Evolutionary conservation across 257 asterid species (phyloP).

Genomic region (Dorcoceras hygrometricum): DNA sequence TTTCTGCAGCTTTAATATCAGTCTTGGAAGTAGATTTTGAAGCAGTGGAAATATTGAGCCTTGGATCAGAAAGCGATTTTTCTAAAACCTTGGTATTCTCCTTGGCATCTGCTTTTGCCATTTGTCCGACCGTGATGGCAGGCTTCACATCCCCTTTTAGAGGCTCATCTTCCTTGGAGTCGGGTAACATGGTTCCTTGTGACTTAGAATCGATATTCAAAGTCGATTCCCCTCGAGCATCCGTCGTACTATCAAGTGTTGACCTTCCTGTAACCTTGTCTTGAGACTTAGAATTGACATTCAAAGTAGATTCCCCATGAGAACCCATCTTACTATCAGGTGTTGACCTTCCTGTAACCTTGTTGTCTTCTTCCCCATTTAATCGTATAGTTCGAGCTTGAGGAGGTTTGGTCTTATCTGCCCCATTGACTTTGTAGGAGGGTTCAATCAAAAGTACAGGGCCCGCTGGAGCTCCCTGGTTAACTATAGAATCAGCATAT

Average conservation of each 20-base stretch:
- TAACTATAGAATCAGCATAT: conserved; percentile 57
- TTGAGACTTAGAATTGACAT: conserved; percentile 43
- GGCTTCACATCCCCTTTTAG: conserved; percentile 37
- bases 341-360: conserved; percentile 42
- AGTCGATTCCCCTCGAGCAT: conserved; percentile 42
- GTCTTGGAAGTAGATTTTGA: conserved; percentile 37
- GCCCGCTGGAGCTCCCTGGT: conserved; percentile 52
- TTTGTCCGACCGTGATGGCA: conserved; percentile 45
- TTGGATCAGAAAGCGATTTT: conserved; percentile 38
- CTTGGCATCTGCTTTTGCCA: conserved; percentile 34
- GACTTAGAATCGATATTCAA: conserved; percentile 42
- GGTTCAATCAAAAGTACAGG: conserved; percentile 73
- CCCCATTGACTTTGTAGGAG: conserved; percentile 71
- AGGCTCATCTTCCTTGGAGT: conserved; percentile 38
- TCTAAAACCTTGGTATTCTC: conserved; percentile 37
- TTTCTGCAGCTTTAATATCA: conserved; percentile 39
- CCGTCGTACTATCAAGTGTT: conserved; percentile 43
- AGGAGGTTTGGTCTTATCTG: conserved; percentile 55
- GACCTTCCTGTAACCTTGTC: conserved; percentile 49
- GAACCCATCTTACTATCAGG: conserved; percentile 46
- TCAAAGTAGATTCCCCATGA: conserved; percentile 38
- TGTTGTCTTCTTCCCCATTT: conserved; percentile 56
- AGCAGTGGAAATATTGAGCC: conserved; percentile 34
- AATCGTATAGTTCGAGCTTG: conserved; percentile 49
- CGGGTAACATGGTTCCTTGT: conserved; percentile 32